These are phyloP conservation scores for Lipomyces mesembrius DNA, from an alignment of 805 yeast genomes.

Conservation along the genomic window DNA sequence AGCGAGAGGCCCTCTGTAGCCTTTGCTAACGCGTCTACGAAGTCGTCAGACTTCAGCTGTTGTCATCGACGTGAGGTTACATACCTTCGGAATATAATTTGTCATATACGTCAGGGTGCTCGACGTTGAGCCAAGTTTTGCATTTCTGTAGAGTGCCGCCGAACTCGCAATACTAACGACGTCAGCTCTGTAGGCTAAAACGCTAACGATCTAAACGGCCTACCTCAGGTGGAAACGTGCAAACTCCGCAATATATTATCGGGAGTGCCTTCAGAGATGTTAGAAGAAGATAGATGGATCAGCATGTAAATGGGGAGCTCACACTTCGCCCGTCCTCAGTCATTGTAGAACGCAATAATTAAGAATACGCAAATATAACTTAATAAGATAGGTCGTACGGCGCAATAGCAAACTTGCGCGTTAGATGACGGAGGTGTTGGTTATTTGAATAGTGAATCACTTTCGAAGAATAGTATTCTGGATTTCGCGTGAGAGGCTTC, in stretches of 20 bases:
- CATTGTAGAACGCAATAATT: background rate
- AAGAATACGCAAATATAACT: background rate
- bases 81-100: slow-evolving; percentile 60
- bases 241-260: slow-evolving; percentile 38
- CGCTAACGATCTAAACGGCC: background rate
- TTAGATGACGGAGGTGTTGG: background rate
- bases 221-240: slow-evolving; percentile 40
- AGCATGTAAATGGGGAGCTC: background rate
- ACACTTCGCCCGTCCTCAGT: background rate
- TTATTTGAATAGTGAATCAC: too few relatives aligned
- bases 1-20: slow-evolving; percentile 55
- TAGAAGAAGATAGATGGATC: background rate
- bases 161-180: slow-evolving; percentile 75
- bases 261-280: slow-evolving; percentile 18
- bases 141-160: slow-evolving; percentile 81
- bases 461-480: too few relatives aligned
- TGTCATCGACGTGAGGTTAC: background rate
- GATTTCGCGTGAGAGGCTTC: too few relatives aligned
- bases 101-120: slow-evolving; percentile 60
- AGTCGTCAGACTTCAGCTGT: slow-evolving; percentile 9
- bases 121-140: slow-evolving; percentile 74
- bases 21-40: slow-evolving; percentile 55
- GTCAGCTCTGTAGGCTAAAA: background rate
- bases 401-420: background rate
- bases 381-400: too few relatives aligned